Evolutionary conservation across 2,329 filamentous ascomycete genomes (phyloP), one percentile per base, ranked within the genome.

Genomic region (Fusarium napiforme): DNA sequence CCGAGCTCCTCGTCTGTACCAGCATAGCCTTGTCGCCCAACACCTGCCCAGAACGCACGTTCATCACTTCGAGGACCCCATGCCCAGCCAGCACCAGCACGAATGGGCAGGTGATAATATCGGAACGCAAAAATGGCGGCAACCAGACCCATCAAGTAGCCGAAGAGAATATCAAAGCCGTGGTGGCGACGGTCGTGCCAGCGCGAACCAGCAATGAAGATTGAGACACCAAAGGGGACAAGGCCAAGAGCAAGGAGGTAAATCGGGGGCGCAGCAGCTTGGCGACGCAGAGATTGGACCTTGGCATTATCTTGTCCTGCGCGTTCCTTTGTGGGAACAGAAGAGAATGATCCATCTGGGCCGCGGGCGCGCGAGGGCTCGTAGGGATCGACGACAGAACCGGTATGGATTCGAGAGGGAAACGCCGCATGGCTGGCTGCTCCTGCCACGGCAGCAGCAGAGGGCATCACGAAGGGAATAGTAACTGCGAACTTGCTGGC

Each of bases 111-210:
- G 79, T 98, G 94, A 79, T 97, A 98, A 84, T 92, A 94, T 30
- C 93, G 87, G 84, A 97, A 97, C 7, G 91, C 89, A 75, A 96
- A 90, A 80, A 91, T 91, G 26, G 93, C 89, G 42, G 89, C 89
- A 49, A 91, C 82, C 19, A 92, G 87, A 14, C 96, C 96, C 70
- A 98, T 92, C 18, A 93, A 74, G 62, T 92, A 93, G n/a, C 96
- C 96, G 71, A 93, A 94, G 5, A 98, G 83, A 73, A 98, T 93
- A 74, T 98, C 96, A 80, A 97, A 96, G n/a, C 92, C 95, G 80
- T 96, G 93, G 81, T 98, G 96, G 43, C 93, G 91, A 84, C 92
- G 97, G 81, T 98, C 92, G 67, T 92, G 95, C 88, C 92, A 98
- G 16, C 96, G 92, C 3, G 94, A 96, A 34, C 91, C 90, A n/a